A percentile compares a stretch with the other conserved stretches of the same genome.
These are phyloP conservation scores for Skeletonema grethae DNA, from an alignment of 108 stramenopile species.

Conservation along the genomic window DNA sequence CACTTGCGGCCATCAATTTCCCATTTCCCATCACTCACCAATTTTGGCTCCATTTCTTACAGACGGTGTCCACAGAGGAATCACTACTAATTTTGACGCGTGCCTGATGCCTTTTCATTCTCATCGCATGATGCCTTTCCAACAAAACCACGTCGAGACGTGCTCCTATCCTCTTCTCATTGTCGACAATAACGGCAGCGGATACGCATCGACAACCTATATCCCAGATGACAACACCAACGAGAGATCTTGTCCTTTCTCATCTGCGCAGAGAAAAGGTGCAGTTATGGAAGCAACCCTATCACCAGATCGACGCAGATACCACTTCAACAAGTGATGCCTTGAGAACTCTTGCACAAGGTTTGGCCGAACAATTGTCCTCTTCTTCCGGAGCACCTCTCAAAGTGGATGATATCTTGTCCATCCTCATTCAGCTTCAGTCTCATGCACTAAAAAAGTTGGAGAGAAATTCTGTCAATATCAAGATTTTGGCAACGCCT, in stretches of 20 bases:
- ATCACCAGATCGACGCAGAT: slow-evolving; percentile 1
- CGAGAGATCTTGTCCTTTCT: slow-evolving; percentile 20
- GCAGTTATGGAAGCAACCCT: slow-evolving; percentile 25
- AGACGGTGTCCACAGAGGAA: too few species aligned
- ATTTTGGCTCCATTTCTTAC: too few species aligned
- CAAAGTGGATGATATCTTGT: slow-evolving; percentile 1
- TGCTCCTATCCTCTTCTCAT: too few species aligned
- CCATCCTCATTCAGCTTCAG: slow-evolving; percentile 17
- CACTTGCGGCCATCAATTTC: too few species aligned
- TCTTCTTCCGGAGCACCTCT: not conserved
- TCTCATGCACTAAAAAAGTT: slow-evolving; percentile 22
- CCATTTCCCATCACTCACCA: too few species aligned
- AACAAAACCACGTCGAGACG: too few species aligned
- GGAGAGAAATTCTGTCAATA: not conserved
- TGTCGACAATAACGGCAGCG: not conserved
- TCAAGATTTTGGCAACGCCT: slow-evolving; percentile 9
- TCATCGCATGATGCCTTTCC: too few species aligned
- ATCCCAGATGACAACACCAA: not conserved
- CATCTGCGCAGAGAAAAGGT: slow-evolving; percentile 25
- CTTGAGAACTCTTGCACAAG: not conserved
- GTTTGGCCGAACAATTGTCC: not conserved
- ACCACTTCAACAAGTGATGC: not conserved
- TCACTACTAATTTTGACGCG: too few species aligned
- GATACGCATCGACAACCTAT: too few species aligned
- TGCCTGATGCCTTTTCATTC: too few species aligned